Base-by-base conservation (phyloP, 2,329 filamentous ascomycete genomes). In the Exophiala phaeomuriformis region DNA sequence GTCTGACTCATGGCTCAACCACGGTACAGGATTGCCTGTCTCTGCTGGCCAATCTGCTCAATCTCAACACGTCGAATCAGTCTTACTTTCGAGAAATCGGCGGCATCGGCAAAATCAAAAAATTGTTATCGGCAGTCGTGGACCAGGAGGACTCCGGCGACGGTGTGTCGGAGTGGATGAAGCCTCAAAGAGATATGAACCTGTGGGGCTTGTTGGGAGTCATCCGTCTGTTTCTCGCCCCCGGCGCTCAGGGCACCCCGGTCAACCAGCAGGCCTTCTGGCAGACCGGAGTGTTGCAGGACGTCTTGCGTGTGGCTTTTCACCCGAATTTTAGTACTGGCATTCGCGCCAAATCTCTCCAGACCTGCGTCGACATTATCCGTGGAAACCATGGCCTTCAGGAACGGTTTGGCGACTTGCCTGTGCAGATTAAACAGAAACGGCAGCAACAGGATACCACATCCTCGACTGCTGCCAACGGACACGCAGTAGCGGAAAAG, bases 21-120 rank as follows among this genome's bases (percentile, higher is more conserved):
- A 81, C 88, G 8, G 87, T 96, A 2, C 91, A 97, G 69, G 93
- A 98, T 69, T 96, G 90, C 63, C 75, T 98, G 19, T 91, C 93
- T 53, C 76, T 98, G 49, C 75, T 97, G 46, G 89, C 90, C 40
- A 97, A 97, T 67, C 79, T 98, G 8, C 75, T 98, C 30, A 82
- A 86, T 33, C 80, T 90, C 63, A 97, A 97, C 66, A 75, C 84
- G 1, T 93, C 90, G 1, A 98, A 98, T 65, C 93, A 98, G 69
- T 88, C 89, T 7, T 83, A 91, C 52, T 97, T 98, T 68, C 81
- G 91, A 52, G 93, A 98, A 68, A 91, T 88, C 42, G 90, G 89
- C 1, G 90, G 85, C 65, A 82, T 95, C 9, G 77, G 80, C 27
- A 84, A 83, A 61, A 75, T 96, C 45, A 79, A 84, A 10, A 78